phyloP scores from a whole-genome alignment of 345 rosid species.

The Zanthoxylum bungeanum region DNA sequence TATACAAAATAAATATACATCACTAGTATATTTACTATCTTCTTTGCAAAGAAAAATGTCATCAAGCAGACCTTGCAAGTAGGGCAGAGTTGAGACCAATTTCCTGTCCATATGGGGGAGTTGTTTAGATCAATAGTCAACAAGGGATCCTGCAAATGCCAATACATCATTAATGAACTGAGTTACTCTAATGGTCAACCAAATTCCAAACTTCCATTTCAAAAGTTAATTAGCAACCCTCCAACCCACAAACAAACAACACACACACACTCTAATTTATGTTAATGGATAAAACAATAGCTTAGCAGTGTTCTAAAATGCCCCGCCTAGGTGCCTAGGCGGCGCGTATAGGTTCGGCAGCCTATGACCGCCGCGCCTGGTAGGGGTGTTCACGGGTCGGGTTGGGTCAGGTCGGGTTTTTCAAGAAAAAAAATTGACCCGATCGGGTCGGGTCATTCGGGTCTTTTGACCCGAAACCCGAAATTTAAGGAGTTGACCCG shows the following conservation, averaged over 20 bases:
- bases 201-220: background rate
- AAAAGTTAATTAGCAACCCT: background rate
- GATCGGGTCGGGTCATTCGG: too few species aligned
- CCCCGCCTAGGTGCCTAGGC: too few species aligned
- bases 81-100: conserved; percentile 99
- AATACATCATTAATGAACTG: background rate
- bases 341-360: too few species aligned
- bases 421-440: too few species aligned
- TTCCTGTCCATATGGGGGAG: conserved; percentile 71
- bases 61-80: conserved; percentile 83
- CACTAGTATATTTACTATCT: background rate
- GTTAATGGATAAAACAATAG: background rate
- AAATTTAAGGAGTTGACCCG: too few species aligned
- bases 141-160: conserved; percentile 66
- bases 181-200: background rate
- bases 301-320: too few species aligned
- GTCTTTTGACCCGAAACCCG: too few species aligned
- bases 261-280: background rate
- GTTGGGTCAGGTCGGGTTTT: too few species aligned
- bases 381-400: too few species aligned
- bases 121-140: conserved; percentile 61
- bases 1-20: background rate
- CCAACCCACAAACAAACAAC: background rate
- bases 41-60: conserved; percentile 1
- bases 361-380: too few species aligned